Percentiles rank a stretch among this genome's conserved stretches.
Evolutionary conservation across 306 rosid genomes (phyloP).

Genomic region (Nissolia schottii): DNA sequence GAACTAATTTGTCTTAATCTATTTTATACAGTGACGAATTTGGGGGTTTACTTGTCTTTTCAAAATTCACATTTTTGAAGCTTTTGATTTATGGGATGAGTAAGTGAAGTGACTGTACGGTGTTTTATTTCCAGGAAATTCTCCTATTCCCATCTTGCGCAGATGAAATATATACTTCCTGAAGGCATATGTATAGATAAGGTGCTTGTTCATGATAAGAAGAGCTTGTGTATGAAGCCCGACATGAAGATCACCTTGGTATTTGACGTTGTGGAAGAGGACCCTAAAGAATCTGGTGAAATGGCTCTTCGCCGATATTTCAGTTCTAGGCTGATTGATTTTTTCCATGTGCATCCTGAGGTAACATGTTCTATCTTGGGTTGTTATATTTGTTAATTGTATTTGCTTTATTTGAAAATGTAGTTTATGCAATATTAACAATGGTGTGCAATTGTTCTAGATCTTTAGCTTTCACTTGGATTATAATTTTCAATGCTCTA

Average conservation of each 20-base stretch:
- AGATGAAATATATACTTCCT: slow-evolving; percentile 59
- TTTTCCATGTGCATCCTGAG: slow-evolving; percentile 48
- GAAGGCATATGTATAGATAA: slow-evolving; percentile 48
- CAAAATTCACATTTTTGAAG: neutral
- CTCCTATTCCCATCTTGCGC: slow-evolving; percentile 49
- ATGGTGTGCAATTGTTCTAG: neutral
- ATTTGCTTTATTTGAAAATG: neutral
- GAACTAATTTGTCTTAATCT: neutral
- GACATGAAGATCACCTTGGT: slow-evolving; percentile 50
- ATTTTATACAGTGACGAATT: neutral
- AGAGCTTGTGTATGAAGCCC: slow-evolving; percentile 53
- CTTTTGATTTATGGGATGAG: neutral
- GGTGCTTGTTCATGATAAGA: slow-evolving; percentile 46
- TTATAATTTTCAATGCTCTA: neutral
- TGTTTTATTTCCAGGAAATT: slow-evolving; percentile 48
- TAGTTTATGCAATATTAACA: neutral
- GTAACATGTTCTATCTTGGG: slow-evolving; percentile 27
- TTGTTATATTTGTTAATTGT: neutral
- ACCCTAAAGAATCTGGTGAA: slow-evolving; percentile 29
- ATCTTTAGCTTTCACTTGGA: neutral
- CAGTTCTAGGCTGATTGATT: slow-evolving; percentile 44
- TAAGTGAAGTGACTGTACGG: slow-evolving; percentile 1
- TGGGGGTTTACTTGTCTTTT: neutral
- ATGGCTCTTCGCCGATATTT: slow-evolving; percentile 45
- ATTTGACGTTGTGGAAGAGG: slow-evolving; percentile 47